Conservation (phyloP, 345 rosid species). For the Lepidium aucheri region DNA sequence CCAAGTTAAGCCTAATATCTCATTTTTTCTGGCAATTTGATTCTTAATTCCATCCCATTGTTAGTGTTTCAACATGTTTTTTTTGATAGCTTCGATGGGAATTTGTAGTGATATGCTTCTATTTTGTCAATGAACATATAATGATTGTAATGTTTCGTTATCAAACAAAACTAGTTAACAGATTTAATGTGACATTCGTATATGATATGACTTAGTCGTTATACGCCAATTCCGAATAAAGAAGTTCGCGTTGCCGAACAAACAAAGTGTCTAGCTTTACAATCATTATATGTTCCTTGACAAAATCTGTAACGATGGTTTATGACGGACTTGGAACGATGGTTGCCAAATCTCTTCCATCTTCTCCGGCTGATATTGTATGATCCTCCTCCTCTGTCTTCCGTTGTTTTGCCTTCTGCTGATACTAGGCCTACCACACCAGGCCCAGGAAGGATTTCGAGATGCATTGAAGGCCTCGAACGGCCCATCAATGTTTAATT, state of each 20-base stretch:
- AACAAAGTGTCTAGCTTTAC: neutral
- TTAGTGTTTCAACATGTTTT: neutral
- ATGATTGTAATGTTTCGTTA: neutral
- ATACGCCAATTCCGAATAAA: neutral
- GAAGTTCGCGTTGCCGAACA: neutral
- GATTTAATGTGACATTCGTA: neutral
- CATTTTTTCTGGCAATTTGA: neutral
- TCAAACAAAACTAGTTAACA: neutral
- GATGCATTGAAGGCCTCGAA: too few relatives aligned
- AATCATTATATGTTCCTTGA: too few relatives aligned
- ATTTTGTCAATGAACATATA: neutral
- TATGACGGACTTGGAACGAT: too few relatives aligned
- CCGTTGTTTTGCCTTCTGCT: neutral
- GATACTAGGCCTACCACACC: too few relatives aligned
- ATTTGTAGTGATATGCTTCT: neutral
- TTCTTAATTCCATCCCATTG: neutral
- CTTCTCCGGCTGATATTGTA: neutral
- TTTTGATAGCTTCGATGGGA: neutral
- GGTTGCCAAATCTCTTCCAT: neutral
- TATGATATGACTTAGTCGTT: neutral
- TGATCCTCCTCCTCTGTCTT: neutral
- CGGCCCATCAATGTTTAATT: too few relatives aligned
- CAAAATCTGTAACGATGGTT: too few relatives aligned
- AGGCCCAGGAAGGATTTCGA: too few relatives aligned
- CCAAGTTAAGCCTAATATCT: conserved; percentile 3